Conservation (phyloP, 83 land plant genomes). For the Thuja plicata region DNA sequence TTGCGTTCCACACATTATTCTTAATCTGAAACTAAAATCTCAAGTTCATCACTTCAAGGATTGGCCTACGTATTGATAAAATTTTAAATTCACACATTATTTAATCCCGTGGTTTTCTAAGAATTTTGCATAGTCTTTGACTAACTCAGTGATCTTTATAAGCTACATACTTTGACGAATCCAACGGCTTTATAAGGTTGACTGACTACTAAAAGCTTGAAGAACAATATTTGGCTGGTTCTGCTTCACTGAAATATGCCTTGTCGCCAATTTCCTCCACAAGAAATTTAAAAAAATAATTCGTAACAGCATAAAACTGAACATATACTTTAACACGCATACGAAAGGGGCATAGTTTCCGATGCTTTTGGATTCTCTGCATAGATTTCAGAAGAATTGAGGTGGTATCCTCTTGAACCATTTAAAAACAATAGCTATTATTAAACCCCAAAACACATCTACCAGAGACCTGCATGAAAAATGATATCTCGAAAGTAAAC, state of each 20-base stretch:
- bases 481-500: no score
- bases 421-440: no score
- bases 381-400: neutral
- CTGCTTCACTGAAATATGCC: neutral
- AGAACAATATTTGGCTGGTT: neutral
- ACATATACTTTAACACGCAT: neutral
- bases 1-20: neutral
- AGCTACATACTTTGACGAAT: neutral
- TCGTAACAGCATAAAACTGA: neutral
- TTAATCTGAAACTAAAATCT: slow-evolving; percentile 2
- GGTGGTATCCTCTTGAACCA: no score
- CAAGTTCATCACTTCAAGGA: neutral
- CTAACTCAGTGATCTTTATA: neutral
- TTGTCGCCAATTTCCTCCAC: neutral
- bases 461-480: no score
- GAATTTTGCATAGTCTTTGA: neutral
- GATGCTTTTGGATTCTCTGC: neutral
- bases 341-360: neutral
- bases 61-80: neutral
- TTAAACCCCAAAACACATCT: no score
- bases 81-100: neutral
- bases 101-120: neutral
- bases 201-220: neutral
- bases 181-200: neutral
- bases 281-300: neutral